phyloP scores from a whole-genome alignment of 768 basidiomycete genomes.

The Cubamyces sp. region DNA sequence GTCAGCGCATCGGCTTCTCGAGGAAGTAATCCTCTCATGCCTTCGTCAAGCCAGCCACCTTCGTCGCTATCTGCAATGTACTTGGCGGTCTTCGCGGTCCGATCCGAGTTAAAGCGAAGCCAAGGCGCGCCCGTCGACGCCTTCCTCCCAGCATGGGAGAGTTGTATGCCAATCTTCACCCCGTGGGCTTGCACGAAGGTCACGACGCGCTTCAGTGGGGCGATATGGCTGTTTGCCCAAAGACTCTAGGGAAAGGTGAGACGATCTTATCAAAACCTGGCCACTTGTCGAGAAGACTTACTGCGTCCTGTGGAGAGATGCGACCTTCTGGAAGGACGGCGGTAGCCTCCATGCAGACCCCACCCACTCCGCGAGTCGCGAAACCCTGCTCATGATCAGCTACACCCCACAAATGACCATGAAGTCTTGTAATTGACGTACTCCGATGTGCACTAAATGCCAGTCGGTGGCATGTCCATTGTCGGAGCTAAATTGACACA shows the following conservation, averaged over 20 bases:
- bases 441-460: slow-evolving; percentile 81
- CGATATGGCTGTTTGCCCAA: slow-evolving; percentile 79
- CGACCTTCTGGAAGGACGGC: slow-evolving; percentile 74
- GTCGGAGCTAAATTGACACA: slow-evolving; percentile 83
- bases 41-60: slow-evolving; percentile 70
- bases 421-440: slow-evolving; percentile 30
- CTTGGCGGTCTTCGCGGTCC: slow-evolving; percentile 36
- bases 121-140: slow-evolving; percentile 72
- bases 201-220: slow-evolving; percentile 68
- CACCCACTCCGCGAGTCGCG: slow-evolving; percentile 72
- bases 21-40: slow-evolving; percentile 37
- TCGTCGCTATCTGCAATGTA: slow-evolving; percentile 51
- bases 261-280: background rate
- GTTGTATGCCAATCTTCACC: slow-evolving; percentile 75
- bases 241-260: slow-evolving; percentile 48
- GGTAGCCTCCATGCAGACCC: slow-evolving; percentile 76
- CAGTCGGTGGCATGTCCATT: slow-evolving; percentile 80
- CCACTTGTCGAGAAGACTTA: slow-evolving; percentile 31
- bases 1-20: background rate
- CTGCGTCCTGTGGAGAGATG: slow-evolving; percentile 76
- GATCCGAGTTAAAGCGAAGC: slow-evolving; percentile 47
- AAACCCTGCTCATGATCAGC: slow-evolving; percentile 45
- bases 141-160: slow-evolving; percentile 77
- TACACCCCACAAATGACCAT: background rate
- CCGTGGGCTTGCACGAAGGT: slow-evolving; percentile 74